Base-by-base conservation (phyloP, 169 alveolate genomes). In the Plasmodium cynomolgi region DNA sequence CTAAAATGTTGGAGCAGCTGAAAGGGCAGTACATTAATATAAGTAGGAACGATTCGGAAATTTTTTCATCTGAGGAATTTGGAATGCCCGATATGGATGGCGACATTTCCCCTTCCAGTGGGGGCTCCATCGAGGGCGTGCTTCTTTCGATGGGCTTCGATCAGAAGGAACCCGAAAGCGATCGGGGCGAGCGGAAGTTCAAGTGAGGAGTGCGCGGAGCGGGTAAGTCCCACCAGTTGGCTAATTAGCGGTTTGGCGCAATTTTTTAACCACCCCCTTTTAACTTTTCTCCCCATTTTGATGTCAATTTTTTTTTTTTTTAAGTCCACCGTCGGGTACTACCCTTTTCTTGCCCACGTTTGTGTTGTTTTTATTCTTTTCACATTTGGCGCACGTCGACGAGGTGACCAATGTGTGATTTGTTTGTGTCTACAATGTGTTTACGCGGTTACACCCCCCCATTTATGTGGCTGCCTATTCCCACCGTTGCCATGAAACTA, bases 1-100 rank as follows among this genome's bases (percentile, higher is more conserved):
- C 73, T 29, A 84, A 86, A 39, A 92, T 62, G 33, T 83, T 94
- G 37, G 91, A 62, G 31, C 93, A 81, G 58, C 62, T 94, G 74
- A 94, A 94, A 62, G 4, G 31, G 33, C 37, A 91, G 26, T 83
- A 84, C 77, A n/a, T 75, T 72, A 79, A 68, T 15, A 29, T 91
- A 71, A 74, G 81, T 72, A 86, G 79, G 77, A 62, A 94, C 17
- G 90, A 90, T 58, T 56, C 20, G 9, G 71, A 79, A 75, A 86
- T 2, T 29, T 33, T 31, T 86, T 86, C 93, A 75, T 73, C 68
- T 23, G 71, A 74, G 6, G 86, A 86, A 31, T n/a, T 4, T 13
- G 44, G 34, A 54, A 15, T 37, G 29, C 50, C 75, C 9, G 62
- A 86, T 77, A n/a, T 75, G 15, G 79, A 74, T 74, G 81, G 81